These are phyloP conservation scores for Chaetoceros muelleri DNA, from an alignment of 108 stramenopile species.

Conservation along the genomic window DNA sequence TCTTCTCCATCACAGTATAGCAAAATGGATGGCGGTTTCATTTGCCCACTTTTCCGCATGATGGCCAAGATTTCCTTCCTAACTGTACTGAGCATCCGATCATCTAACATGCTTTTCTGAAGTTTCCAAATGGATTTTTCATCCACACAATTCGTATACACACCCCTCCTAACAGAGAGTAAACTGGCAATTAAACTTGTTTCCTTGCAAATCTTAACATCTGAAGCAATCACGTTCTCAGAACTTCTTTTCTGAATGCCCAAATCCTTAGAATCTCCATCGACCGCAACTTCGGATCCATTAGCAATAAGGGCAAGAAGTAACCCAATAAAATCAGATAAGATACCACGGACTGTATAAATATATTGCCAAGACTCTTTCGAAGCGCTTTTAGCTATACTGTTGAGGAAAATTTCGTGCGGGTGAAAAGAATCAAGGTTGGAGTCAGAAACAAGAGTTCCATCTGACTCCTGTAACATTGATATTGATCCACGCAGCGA, in stretches of 20 bases:
- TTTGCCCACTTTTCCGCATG: constrained; percentile 31
- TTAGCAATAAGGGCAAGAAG: background rate
- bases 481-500: constrained; percentile 46
- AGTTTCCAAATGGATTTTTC: constrained; percentile 68
- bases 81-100: constrained; percentile 47
- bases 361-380: background rate
- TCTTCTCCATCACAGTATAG: constrained; percentile 81
- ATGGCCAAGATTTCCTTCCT: constrained; percentile 41
- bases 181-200: constrained; percentile 50
- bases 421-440: background rate
- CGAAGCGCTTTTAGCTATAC: background rate
- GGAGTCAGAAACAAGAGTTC: background rate
- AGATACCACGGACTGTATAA: background rate
- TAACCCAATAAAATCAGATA: background rate
- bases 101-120: constrained; percentile 63
- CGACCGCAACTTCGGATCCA: background rate
- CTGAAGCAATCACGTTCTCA: constrained; percentile 27
- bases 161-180: constrained; percentile 57
- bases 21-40: constrained; percentile 17
- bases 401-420: background rate
- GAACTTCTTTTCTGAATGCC: too few relatives aligned
- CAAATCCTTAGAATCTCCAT: background rate
- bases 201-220: constrained; percentile 78
- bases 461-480: background rate
- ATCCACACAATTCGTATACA: constrained; percentile 45